phyloP scores from a whole-genome alignment of 371 early-diverging fungal genomes.

The Actinomucor elegans region DNA sequence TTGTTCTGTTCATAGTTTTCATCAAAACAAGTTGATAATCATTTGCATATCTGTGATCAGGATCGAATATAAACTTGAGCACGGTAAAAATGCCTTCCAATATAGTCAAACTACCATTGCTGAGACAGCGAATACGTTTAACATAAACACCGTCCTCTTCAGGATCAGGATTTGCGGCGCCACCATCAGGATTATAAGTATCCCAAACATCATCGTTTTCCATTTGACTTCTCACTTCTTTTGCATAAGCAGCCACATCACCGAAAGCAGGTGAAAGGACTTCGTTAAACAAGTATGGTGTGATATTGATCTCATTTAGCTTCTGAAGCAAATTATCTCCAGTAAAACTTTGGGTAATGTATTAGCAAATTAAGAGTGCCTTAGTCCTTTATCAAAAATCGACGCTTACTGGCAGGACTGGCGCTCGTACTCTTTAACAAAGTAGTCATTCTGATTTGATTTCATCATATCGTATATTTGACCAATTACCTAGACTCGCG shows the following conservation, averaged over 20 bases:
- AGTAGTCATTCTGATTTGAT: constrained; percentile 16
- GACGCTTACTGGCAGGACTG: constrained; percentile 38
- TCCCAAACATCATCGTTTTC: constrained; percentile 4
- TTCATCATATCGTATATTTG: constrained; percentile 21
- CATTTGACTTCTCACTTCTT: constrained; percentile 24
- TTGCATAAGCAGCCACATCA: constrained; percentile 20
- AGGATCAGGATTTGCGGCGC: neutral
- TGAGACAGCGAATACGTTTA: constrained; percentile 7
- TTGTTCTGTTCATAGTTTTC: constrained; percentile 18
- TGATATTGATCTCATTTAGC: constrained; percentile 28
- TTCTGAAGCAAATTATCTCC: constrained; percentile 27
- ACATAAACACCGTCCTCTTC: neutral
- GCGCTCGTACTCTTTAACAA: constrained; percentile 40
- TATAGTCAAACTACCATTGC: constrained; percentile 2
- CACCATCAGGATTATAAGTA: neutral
- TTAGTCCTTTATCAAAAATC: neutral
- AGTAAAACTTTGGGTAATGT: constrained; percentile 30
- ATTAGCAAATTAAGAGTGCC: neutral
- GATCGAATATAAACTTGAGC: constrained; percentile 31
- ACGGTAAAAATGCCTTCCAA: constrained; percentile 35
- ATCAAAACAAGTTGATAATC: constrained; percentile 51
- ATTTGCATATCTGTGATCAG: constrained; percentile 23
- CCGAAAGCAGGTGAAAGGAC: constrained; percentile 30
- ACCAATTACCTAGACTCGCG: no score
- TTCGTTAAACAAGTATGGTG: constrained; percentile 4